Evolutionary conservation across 2,329 filamentous ascomycete genomes (phyloP).

Genomic region (Daldinia sp.): DNA sequence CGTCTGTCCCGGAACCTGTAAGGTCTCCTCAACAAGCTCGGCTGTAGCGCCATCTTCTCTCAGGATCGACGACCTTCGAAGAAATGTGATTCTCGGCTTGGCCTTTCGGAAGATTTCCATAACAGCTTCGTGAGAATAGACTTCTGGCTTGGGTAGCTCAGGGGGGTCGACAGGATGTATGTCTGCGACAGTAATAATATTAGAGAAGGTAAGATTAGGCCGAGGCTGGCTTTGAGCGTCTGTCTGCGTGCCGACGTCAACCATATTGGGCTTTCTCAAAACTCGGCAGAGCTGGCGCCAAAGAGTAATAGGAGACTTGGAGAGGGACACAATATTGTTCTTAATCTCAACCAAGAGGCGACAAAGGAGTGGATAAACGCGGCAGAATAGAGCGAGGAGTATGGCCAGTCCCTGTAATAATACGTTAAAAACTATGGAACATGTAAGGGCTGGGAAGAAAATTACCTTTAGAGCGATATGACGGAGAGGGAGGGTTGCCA

Average conservation of each 20-base stretch:
- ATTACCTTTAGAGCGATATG: not conserved
- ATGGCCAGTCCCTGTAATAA: not conserved
- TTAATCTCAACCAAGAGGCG: not conserved
- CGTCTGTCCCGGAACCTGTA: not conserved
- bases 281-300: not conserved
- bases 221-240: not conserved
- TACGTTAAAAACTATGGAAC: not conserved
- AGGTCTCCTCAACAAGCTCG: not conserved
- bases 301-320: not conserved
- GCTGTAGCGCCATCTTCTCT: not conserved
- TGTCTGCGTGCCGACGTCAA: slow-evolving; percentile 17
- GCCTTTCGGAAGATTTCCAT: not conserved
- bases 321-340: not conserved
- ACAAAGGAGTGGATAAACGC: not conserved
- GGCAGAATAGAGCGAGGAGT: not conserved
- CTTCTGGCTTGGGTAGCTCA: not conserved
- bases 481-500: not conserved
- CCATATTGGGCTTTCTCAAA: not conserved
- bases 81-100: not conserved
- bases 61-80: not conserved
- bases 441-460: not conserved
- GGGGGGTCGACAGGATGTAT: not conserved
- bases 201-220: not conserved
- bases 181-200: not conserved
- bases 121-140: not conserved